Evolutionary conservation across 768 basidiomycete species (phyloP), one percentile per base, ranked within the genome.

Genomic region (Hirschioporus abietinus): DNA sequence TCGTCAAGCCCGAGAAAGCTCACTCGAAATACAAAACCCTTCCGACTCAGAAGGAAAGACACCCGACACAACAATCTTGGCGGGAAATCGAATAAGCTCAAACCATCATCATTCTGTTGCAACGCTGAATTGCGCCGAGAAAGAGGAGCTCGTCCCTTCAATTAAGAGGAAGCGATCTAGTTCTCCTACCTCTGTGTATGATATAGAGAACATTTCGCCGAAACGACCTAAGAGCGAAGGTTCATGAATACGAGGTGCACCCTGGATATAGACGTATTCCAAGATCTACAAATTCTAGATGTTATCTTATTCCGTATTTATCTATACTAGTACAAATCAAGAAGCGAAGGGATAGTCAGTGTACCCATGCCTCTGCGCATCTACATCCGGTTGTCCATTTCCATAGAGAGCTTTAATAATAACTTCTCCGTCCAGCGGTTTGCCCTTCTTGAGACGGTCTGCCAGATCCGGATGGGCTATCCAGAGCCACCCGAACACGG

Each of bases 381-480:
- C 72, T 18, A 67, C 66, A n/a, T 71, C 42, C 12, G 20, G 42
- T 12, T 52, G 12, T 2, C 42, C 42, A 52, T 52, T 52, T 5
- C 71, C 73, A 30, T 74, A 74, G 42, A 80, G 57, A 15, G 70
- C 71, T 24, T 68, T 65, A 4, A 63, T 66, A 35, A 72, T 72
- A 10, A 72, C 24, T 26, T 68, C 42, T 23, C 70, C 71, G 60
- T 75, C 72, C 27, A 76, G 26, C 10, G 74, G 68, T 63, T 72
- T 71, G 7, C 76, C 78, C 27, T 75, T 69, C 65, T 73, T 42
- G 12, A 80, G 70, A n/a, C 80, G 77, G 68, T 77, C 76, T 60
- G 70, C 76, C 20, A 82, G 68, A 68, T 82, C 81, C 0, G 81
- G 79, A 65, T 83, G 81, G 5, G 75, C 72, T 59, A 82, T 75